Percentiles rank a stretch among this genome's conserved stretches.
Evolutionary conservation across 805 yeast species (phyloP).

Genomic region (Wickerhamiella siamensis): DNA sequence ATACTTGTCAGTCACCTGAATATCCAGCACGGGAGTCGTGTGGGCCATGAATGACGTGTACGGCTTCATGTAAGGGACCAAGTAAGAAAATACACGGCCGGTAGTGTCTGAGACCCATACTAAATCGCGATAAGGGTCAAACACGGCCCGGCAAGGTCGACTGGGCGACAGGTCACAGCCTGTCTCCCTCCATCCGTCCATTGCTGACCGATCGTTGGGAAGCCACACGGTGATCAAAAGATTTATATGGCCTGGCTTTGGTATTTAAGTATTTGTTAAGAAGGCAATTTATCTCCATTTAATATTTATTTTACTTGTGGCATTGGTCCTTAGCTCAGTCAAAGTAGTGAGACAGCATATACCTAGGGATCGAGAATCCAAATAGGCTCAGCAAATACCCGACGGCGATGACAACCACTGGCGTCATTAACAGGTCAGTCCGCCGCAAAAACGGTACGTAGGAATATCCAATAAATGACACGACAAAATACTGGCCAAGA

Average conservation of each 20-base stretch:
- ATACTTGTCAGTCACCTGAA: conserved; percentile 43
- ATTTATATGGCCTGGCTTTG: too few relatives aligned
- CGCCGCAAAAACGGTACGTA: conserved; percentile 51
- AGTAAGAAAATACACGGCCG: conserved; percentile 31
- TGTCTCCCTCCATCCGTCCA: conserved; percentile 20
- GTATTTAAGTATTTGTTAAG: too few relatives aligned
- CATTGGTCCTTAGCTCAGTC: too few relatives aligned
- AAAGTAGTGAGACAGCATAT: conserved; percentile 38
- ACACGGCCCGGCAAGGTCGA: conserved; percentile 4
- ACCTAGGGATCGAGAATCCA: conserved; percentile 60
- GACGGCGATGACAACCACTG: conserved; percentile 46
- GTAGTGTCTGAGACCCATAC: conserved; percentile 67
- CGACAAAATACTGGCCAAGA: conserved; percentile 56
- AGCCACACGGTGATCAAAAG: neutral
- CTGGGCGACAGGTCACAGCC: conserved; percentile 5
- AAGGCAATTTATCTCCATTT: too few relatives aligned
- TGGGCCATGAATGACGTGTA: conserved; percentile 49
- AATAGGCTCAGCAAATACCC: conserved; percentile 43
- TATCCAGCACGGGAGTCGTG: conserved; percentile 34
- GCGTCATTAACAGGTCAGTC: conserved; percentile 47
- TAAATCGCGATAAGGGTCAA: conserved; percentile 33
- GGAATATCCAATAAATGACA: conserved; percentile 83
- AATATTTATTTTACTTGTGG: too few relatives aligned
- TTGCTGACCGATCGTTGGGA: conserved; percentile 1
- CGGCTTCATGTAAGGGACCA: conserved; percentile 35